These are phyloP conservation scores for Kregervanrija delftensis DNA, from an alignment of 805 yeast genomes.

Conservation along the genomic window DNA sequence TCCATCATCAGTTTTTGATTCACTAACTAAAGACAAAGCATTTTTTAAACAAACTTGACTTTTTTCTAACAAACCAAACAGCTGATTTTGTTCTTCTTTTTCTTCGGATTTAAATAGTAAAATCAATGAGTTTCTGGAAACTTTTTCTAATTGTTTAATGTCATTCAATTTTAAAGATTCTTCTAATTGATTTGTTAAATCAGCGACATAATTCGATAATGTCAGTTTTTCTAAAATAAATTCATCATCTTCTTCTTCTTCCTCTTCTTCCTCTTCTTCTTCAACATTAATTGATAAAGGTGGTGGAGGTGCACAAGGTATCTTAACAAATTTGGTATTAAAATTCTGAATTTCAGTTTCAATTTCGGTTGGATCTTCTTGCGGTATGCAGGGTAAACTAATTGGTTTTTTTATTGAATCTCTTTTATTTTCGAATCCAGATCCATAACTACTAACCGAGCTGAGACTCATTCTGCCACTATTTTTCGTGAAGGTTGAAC, in stretches of 20 bases:
- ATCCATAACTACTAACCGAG: background rate
- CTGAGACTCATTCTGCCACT: constrained; percentile 6
- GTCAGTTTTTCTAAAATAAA: background rate
- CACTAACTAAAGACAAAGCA: background rate
- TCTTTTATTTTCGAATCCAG: background rate
- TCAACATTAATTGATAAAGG: no score
- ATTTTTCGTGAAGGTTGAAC: constrained; percentile 4
- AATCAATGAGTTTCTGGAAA: background rate
- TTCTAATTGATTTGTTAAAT: no score
- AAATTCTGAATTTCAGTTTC: no score
- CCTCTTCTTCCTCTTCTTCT: background rate
- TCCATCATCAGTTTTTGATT: background rate
- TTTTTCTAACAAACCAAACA: background rate
- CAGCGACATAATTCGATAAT: background rate
- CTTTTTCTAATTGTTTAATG: background rate
- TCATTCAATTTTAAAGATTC: no score
- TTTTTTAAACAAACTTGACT: background rate
- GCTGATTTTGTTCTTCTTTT: background rate
- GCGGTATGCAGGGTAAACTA: constrained; percentile 5
- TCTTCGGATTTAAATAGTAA: background rate
- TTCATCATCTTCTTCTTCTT: background rate
- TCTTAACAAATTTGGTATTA: no score
- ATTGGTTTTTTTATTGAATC: background rate
- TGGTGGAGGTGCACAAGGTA: no score
- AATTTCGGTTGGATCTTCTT: background rate